Percentiles rank a stretch among this genome's conserved stretches.
phyloP scores from a whole-genome alignment of 1,284 basidiomycete species.

The Ceratobasidium sp. region DNA sequence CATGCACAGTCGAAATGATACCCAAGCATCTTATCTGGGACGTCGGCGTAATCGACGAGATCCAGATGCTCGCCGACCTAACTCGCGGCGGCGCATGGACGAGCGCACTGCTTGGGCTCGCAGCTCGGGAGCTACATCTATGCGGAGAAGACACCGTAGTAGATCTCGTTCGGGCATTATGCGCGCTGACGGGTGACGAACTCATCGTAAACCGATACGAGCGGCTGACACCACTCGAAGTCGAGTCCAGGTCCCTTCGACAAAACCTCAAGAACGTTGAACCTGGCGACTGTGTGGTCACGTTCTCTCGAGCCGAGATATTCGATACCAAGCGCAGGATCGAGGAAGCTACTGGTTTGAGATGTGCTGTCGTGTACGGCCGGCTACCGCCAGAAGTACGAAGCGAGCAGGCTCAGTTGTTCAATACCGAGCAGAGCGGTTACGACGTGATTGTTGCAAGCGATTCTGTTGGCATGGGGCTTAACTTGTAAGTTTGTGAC shows the following conservation, averaged over 20 bases:
- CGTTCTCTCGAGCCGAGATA: conserved; percentile 84
- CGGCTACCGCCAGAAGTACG: conserved; percentile 90
- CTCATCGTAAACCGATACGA: conserved; percentile 87
- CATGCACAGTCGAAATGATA: conserved; percentile 97
- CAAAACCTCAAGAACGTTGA: conserved; percentile 74
- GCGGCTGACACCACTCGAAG: conserved; percentile 85
- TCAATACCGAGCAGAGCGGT: conserved; percentile 83
- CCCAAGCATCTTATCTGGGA: conserved; percentile 67
- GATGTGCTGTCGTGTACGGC: conserved; percentile 92
- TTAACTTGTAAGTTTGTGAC: conserved; percentile 81
- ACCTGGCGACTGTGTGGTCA: conserved; percentile 92
- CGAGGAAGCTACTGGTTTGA: conserved; percentile 76
- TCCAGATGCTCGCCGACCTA: conserved; percentile 92
- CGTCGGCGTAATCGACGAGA: conserved; percentile 96
- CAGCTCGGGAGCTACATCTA: conserved; percentile 89
- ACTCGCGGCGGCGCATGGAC: conserved; percentile 90
- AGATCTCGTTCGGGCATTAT: conserved; percentile 77
- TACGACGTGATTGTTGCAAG: conserved; percentile 91
- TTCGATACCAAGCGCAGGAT: conserved; percentile 82
- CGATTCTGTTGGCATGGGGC: conserved; percentile 95
- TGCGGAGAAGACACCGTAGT: conserved; percentile 96
- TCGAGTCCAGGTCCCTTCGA: conserved; percentile 76
- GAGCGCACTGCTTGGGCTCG: conserved; percentile 80
- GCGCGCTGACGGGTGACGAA: conserved; percentile 85
- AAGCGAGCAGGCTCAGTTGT: conserved; percentile 88